These are phyloP conservation scores for Hemisphaericaspora xylofermentans DNA, from an alignment of 1,139 yeast species.

Conservation along the genomic window DNA sequence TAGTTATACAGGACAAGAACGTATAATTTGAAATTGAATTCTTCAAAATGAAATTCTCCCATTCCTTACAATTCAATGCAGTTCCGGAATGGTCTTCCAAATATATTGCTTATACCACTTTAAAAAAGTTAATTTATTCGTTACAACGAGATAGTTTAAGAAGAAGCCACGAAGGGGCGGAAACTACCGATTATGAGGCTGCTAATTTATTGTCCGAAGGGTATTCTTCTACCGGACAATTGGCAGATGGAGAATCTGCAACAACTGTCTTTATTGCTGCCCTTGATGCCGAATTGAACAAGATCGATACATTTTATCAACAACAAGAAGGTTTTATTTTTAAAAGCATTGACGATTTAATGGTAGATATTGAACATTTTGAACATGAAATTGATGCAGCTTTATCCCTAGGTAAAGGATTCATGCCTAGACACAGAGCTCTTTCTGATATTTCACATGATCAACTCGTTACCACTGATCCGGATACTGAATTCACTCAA, in stretches of 20 bases:
- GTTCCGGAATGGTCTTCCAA: conserved; percentile 78
- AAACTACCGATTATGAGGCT: conserved; percentile 28
- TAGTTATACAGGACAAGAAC: neutral
- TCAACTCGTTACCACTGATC: conserved; percentile 26
- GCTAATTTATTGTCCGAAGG: conserved; percentile 27
- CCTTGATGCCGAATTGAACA: conserved; percentile 53
- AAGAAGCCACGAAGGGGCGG: conserved; percentile 22
- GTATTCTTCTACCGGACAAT: conserved; percentile 23
- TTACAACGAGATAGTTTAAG: conserved; percentile 57
- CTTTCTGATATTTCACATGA: conserved; percentile 21
- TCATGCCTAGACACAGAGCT: conserved; percentile 14
- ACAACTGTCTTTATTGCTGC: conserved; percentile 49
- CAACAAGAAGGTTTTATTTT: conserved; percentile 51
- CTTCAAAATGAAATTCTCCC: conserved; percentile 62
- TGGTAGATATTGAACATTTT: conserved; percentile 49
- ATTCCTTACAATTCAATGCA: conserved; percentile 69
- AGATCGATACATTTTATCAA: conserved; percentile 60
- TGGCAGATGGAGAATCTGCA: conserved; percentile 22
- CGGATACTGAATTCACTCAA: conserved; percentile 33
- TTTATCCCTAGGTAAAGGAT: conserved; percentile 9
- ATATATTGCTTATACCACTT: conserved; percentile 62
- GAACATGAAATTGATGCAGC: conserved; percentile 31
- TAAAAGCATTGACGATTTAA: conserved; percentile 49
- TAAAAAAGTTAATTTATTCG: conserved; percentile 64
- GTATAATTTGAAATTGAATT: neutral